These are phyloP conservation scores for Tricharina praecox DNA, from an alignment of 495 filamentous ascomycete species.

Conservation along the genomic window DNA sequence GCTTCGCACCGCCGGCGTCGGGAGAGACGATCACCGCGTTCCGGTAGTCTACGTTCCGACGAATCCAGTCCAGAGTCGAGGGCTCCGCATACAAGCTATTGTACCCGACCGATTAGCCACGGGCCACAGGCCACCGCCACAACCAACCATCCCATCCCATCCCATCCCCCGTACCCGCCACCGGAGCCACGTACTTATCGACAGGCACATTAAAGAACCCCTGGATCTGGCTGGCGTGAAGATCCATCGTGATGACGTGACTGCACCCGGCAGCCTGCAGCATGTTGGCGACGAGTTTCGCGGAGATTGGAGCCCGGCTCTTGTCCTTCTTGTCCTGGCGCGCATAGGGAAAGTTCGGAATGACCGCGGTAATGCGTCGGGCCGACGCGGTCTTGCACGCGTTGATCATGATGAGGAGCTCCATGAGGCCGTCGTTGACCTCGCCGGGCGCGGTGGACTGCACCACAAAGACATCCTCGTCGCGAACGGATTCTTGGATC, in stretches of 20 bases:
- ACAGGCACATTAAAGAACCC: conserved; percentile 98
- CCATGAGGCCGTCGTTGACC: conserved; percentile 98
- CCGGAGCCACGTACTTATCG: conserved; percentile 38
- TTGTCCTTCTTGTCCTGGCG: conserved; percentile 99
- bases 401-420: conserved; percentile 97
- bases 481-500: conserved; percentile 88
- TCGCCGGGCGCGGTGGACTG: conserved; percentile 91
- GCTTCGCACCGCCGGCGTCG: conserved; percentile 90
- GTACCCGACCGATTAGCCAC: too few species aligned
- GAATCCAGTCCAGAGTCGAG: conserved; percentile 76
- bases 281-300: conserved; percentile 95
- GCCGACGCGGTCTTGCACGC: conserved; percentile 96
- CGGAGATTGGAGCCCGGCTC: conserved; percentile 74
- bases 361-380: conserved; percentile 75
- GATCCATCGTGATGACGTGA: conserved; percentile 80
- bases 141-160: too few species aligned
- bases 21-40: conserved; percentile 92
- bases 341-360: conserved; percentile 97
- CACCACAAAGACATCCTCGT: conserved; percentile 96
- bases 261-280: conserved; percentile 81
- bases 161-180: too few species aligned
- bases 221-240: conserved; percentile 61
- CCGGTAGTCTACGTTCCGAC: conserved; percentile 63
- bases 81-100: conserved; percentile 96
- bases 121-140: too few species aligned